phyloP scores from a whole-genome alignment of 2,329 filamentous ascomycete species.

The Colletotrichum tropicale region DNA sequence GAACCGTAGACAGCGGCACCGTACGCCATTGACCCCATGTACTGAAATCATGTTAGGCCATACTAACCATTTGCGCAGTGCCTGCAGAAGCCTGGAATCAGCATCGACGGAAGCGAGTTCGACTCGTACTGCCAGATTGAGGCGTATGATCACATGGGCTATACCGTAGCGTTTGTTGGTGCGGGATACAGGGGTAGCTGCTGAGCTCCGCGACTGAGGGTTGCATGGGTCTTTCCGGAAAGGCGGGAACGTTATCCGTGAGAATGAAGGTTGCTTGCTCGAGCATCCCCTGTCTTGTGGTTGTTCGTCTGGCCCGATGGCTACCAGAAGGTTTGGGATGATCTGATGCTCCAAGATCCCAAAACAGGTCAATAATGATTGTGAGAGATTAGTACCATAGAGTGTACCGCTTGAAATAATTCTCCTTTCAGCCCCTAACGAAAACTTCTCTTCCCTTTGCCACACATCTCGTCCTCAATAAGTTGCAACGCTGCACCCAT shows the following conservation, averaged over 20 bases:
- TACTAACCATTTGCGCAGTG: background rate
- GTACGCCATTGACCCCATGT: background rate
- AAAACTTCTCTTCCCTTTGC: too few species aligned
- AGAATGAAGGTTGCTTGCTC: background rate
- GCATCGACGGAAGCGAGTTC: background rate
- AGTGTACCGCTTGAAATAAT: too few species aligned
- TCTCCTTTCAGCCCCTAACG: too few species aligned
- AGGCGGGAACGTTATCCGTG: background rate
- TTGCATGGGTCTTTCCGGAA: background rate
- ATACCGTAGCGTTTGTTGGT: background rate
- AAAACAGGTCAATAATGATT: too few species aligned
- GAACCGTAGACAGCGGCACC: background rate
- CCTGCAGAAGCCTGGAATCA: background rate
- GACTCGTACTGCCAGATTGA: background rate
- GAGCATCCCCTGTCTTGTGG: background rate
- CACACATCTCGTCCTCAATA: too few species aligned
- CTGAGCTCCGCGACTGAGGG: background rate
- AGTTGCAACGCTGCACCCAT: background rate
- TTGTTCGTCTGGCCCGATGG: too few species aligned
- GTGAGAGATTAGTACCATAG: too few species aligned
- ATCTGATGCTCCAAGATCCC: too few species aligned
- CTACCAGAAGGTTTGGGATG: too few species aligned
- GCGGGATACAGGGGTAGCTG: background rate
- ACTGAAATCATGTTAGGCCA: background rate
- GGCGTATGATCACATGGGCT: background rate